Percentiles rank a stretch among this genome's conserved stretches.
phyloP scores from a whole-genome alignment of 495 filamentous ascomycete species.

The Talaromyces nanjingensis region DNA sequence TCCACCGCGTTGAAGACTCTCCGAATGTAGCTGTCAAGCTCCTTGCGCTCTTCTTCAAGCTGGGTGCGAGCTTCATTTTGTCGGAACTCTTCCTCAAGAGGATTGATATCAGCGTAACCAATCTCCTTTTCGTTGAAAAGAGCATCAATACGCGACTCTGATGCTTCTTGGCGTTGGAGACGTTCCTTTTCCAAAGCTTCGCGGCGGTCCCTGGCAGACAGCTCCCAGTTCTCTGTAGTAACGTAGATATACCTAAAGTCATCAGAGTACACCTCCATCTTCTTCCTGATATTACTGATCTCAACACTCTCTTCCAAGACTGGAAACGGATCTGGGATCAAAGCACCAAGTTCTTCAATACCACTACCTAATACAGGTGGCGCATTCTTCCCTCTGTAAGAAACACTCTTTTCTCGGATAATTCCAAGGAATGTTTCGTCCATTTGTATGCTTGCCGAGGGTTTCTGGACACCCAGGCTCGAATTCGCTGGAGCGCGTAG shows the following conservation, averaged over 20 bases:
- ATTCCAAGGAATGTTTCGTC: constrained; percentile 41
- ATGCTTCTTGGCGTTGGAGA: constrained; percentile 44
- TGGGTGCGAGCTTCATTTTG: constrained; percentile 46
- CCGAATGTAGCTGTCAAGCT: constrained; percentile 45
- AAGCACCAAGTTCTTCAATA: constrained; percentile 29
- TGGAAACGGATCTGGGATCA: constrained; percentile 27
- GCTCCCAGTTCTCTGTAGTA: constrained; percentile 41
- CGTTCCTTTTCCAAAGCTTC: constrained; percentile 41
- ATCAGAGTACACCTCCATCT: constrained; percentile 28
- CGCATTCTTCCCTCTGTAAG: constrained; percentile 20
- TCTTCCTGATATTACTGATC: constrained; percentile 28
- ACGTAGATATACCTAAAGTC: constrained; percentile 45
- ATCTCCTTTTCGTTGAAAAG: constrained; percentile 55
- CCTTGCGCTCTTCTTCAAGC: constrained; percentile 47
- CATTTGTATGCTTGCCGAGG: constrained; percentile 18
- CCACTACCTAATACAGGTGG: background rate
- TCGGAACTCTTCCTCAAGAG: constrained; percentile 54
- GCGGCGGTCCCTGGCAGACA: constrained; percentile 31
- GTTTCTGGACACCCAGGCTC: constrained; percentile 12
- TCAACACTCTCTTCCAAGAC: constrained; percentile 30
- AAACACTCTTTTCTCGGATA: constrained; percentile 39
- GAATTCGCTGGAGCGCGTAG: constrained; percentile 13
- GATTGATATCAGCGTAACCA: constrained; percentile 54
- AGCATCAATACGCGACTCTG: constrained; percentile 45
- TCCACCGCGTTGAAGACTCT: constrained; percentile 48